phyloP scores from a whole-genome alignment of 2,329 filamentous ascomycete species.

The Pestalotiopsis sp. region DNA sequence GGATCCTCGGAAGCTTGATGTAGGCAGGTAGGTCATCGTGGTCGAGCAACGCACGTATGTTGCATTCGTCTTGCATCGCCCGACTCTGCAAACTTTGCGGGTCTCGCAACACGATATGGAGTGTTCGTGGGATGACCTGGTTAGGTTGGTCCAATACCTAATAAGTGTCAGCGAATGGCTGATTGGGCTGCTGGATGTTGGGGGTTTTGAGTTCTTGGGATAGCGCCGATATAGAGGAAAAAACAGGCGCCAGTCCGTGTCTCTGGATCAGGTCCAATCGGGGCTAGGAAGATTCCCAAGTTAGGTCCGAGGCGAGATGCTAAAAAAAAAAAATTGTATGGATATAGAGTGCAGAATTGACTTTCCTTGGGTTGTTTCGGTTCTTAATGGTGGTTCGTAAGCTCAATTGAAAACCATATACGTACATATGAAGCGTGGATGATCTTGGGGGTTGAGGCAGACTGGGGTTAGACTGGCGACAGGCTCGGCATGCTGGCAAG shows the following conservation, averaged over 20 bases:
- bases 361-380: no score
- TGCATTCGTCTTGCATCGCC: background rate
- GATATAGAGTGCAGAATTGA: no score
- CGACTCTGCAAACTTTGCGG: background rate
- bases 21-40: background rate
- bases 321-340: background rate
- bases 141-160: background rate
- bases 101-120: background rate
- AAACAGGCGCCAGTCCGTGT: background rate
- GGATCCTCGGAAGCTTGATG: background rate
- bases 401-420: background rate
- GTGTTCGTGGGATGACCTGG: background rate
- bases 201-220: background rate
- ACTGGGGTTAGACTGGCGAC: no score
- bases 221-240: background rate
- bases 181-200: background rate
- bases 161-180: background rate
- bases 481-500: background rate
- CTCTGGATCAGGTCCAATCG: background rate
- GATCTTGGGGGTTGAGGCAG: background rate
- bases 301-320: background rate
- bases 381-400: background rate
- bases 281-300: background rate
- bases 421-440: background rate
- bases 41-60: background rate